A percentile compares a stretch with the other conserved stretches of the same genome.
Evolutionary conservation across 129 eudicot genomes (phyloP).

Genomic region (Artemisia annua): DNA sequence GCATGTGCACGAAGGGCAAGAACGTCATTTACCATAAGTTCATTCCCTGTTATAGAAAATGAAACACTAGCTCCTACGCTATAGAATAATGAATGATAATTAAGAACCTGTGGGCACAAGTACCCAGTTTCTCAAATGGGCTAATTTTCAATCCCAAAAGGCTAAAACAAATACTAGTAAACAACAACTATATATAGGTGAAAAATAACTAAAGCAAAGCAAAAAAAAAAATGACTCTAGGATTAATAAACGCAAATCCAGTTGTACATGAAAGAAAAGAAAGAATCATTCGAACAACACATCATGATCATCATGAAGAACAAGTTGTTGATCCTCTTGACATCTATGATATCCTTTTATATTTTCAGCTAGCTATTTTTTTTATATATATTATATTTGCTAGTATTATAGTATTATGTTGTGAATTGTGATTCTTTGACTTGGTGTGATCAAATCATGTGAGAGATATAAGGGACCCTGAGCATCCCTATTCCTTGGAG

Average conservation of each 20-base stretch:
- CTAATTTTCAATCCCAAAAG: background rate
- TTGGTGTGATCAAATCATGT: constrained; percentile 47
- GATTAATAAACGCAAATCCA: constrained; percentile 83
- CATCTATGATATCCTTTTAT: constrained; percentile 80
- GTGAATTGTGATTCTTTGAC: constrained; percentile 58
- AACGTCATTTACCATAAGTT: too few species aligned
- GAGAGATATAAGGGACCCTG: constrained; percentile 89
- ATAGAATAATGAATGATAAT: background rate
- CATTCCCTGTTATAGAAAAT: too few species aligned
- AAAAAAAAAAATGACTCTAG: constrained; percentile 47
- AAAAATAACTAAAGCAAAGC: background rate
- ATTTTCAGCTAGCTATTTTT: background rate
- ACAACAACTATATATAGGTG: background rate
- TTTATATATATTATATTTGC: background rate
- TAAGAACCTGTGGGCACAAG: constrained; percentile 41
- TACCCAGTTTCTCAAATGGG: constrained; percentile 22
- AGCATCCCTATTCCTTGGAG: constrained; percentile 88
- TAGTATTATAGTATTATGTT: background rate
- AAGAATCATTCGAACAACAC: constrained; percentile 47
- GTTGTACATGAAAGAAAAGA: constrained; percentile 86
- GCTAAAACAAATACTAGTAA: too few species aligned
- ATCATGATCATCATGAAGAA: constrained; percentile 38
- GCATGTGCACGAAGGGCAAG: too few species aligned
- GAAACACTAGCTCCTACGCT: too few species aligned
- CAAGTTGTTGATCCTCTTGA: constrained; percentile 77